Conservation (phyloP, 495 filamentous ascomycete genomes). For the Amorphotheca resinae region DNA sequence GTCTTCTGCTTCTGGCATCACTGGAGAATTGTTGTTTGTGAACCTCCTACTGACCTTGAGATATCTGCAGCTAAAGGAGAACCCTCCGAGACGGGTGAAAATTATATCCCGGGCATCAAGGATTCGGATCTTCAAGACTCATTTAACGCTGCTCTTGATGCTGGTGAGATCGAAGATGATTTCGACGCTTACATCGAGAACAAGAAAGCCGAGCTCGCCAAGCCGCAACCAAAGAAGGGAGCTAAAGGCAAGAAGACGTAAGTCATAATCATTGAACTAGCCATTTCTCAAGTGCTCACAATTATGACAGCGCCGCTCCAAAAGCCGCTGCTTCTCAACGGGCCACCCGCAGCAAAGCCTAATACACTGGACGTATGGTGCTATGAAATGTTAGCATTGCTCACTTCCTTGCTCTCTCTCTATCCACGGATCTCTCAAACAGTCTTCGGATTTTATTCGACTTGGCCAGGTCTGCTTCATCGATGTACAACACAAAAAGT, state of each 20-base stretch:
- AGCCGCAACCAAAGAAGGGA: constrained; percentile 4
- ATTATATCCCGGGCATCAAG: neutral
- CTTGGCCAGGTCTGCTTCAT: too few relatives aligned
- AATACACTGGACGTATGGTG: too few relatives aligned
- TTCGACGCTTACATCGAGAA: neutral
- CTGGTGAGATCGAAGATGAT: neutral
- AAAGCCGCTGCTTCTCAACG: neutral
- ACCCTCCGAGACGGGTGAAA: too few relatives aligned
- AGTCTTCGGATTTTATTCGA: too few relatives aligned
- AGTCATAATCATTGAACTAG: neutral
- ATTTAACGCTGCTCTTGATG: neutral
- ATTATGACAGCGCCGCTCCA: neutral
- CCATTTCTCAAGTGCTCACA: neutral
- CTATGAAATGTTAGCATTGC: too few relatives aligned
- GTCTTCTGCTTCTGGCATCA: neutral
- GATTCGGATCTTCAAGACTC: neutral
- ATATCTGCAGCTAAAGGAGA: constrained; percentile 2
- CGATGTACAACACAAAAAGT: too few relatives aligned
- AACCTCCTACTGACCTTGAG: neutral
- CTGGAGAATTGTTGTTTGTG: constrained; percentile 6
- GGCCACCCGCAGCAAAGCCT: neutral
- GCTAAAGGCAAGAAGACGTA: constrained; percentile 6
- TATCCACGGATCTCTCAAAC: too few relatives aligned
- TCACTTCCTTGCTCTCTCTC: too few relatives aligned
- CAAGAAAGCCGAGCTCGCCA: neutral